phyloP scores from a whole-genome alignment of 495 filamentous ascomycete species.

The Penicillium ochrochloron region DNA sequence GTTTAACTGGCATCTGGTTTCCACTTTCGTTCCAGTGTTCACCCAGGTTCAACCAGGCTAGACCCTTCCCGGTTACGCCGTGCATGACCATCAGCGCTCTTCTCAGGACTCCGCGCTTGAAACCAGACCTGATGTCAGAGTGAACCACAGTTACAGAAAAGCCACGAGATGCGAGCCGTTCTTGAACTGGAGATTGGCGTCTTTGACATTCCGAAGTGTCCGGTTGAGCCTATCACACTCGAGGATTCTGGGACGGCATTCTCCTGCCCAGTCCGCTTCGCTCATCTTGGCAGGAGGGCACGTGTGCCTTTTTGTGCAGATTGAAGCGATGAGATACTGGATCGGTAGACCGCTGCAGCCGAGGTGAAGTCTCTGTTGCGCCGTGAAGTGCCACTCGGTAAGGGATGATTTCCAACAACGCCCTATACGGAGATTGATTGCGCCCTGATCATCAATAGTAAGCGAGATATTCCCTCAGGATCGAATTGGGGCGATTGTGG shows the following conservation, averaged over 20 bases:
- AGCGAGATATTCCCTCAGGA: not conserved
- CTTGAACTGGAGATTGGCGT: not conserved
- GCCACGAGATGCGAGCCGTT: not conserved
- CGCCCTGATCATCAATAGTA: not conserved
- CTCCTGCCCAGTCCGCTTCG: not conserved
- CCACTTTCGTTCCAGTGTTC: not conserved
- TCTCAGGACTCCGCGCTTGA: not conserved
- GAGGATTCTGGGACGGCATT: too few species aligned
- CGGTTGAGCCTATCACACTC: not conserved
- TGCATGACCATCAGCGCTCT: not conserved
- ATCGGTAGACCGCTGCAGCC: not conserved
- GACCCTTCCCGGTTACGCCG: not conserved
- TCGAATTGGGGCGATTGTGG: not conserved
- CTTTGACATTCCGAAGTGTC: not conserved
- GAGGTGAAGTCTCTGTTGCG: not conserved
- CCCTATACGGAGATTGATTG: not conserved
- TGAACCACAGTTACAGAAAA: not conserved
- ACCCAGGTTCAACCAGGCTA: not conserved
- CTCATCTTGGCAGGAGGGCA: slow-evolving; percentile 7
- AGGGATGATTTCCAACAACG: not conserved
- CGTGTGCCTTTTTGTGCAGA: not conserved
- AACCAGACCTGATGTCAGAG: not conserved
- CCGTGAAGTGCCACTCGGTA: not conserved
- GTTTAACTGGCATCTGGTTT: not conserved
- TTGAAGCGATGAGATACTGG: not conserved